Percentiles rank a stretch among this genome's conserved stretches.
These are phyloP conservation scores for Ceriops decandra DNA, from an alignment of 345 rosid genomes.

Conservation along the genomic window DNA sequence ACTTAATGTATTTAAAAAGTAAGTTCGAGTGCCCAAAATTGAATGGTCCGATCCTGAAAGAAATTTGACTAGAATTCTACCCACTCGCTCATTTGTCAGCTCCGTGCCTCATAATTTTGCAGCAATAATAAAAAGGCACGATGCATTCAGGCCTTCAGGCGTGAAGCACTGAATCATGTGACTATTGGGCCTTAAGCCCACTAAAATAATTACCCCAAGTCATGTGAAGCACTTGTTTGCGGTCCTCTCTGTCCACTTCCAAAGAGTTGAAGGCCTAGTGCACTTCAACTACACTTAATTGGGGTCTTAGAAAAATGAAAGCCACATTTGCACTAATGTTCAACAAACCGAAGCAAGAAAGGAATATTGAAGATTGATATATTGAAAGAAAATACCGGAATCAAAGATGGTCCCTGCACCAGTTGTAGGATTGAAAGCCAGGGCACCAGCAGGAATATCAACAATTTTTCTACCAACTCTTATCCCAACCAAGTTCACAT, in stretches of 20 bases:
- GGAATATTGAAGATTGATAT: background rate
- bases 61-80: no score
- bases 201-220: background rate
- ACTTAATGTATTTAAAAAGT: no score
- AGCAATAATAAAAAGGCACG: no score
- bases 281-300: background rate
- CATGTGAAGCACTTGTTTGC: background rate
- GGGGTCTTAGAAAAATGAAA: background rate
- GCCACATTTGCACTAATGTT: no score
- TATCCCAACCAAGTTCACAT: conserved; percentile 68
- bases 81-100: no score
- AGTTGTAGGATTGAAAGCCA: conserved; percentile 66
- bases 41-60: no score
- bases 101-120: no score
- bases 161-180: background rate
- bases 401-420: conserved; percentile 94
- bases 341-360: background rate
- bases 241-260: background rate
- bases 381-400: conserved; percentile 49
- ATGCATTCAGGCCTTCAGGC: no score
- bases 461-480: conserved; percentile 69
- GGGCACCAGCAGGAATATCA: conserved; percentile 58
- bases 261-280: background rate
- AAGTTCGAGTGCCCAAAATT: no score
- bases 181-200: conserved; percentile 1